These are phyloP conservation scores for Sideroxylon spinosum DNA, from an alignment of 179 eudicot species.

Conservation along the genomic window DNA sequence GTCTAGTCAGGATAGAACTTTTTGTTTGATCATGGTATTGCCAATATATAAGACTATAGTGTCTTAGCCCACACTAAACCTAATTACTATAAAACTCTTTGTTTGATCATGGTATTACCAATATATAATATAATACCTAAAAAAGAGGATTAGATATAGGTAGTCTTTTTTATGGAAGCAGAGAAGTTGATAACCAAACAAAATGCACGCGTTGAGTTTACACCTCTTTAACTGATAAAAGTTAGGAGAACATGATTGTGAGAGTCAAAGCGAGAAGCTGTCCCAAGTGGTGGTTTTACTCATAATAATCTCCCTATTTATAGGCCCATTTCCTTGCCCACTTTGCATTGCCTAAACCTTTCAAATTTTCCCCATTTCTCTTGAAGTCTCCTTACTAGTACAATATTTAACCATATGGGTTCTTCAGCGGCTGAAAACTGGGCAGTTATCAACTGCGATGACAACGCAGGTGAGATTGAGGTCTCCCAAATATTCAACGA, in stretches of 20 bases:
- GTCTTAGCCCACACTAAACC: too few relatives aligned
- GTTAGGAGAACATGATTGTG: neutral
- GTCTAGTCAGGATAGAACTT: too few relatives aligned
- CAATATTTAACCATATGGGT: conserved; percentile 6
- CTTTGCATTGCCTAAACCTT: neutral
- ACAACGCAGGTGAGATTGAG: neutral
- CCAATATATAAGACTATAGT: too few relatives aligned
- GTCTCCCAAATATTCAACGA: conserved; percentile 5
- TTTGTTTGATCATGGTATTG: too few relatives aligned
- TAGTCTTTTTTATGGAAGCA: too few relatives aligned
- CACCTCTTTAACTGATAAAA: neutral
- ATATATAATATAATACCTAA: too few relatives aligned
- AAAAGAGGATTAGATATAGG: too few relatives aligned
- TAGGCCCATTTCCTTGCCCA: neutral
- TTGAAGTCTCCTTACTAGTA: neutral
- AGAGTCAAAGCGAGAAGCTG: neutral
- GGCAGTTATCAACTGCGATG: neutral
- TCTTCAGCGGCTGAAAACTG: conserved; percentile 13
- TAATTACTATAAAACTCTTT: too few relatives aligned
- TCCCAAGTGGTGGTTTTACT: neutral
- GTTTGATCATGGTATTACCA: too few relatives aligned
- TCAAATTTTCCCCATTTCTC: neutral
- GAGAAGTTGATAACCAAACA: too few relatives aligned
- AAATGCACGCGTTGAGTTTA: too few relatives aligned
- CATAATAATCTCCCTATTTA: neutral